Evolutionary conservation across 352 stramenopile species (phyloP).

Genomic region (Plasmopara halstedii): DNA sequence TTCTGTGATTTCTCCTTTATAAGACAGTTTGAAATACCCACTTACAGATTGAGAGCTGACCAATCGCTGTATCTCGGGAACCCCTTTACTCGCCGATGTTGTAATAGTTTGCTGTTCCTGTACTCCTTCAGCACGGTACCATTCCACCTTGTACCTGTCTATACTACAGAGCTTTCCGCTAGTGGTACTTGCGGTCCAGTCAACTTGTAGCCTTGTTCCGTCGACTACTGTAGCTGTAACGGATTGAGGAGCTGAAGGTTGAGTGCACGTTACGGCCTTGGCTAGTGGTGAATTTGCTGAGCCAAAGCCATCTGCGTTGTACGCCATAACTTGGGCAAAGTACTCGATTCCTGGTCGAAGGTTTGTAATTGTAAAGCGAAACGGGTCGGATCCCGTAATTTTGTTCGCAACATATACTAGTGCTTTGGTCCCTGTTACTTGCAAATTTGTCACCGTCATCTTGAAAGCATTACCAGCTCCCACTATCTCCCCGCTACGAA

Average conservation of each 20-base stretch:
- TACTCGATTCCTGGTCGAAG: constrained; percentile 51
- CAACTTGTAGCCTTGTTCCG: constrained; percentile 43
- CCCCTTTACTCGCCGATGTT: constrained; percentile 52
- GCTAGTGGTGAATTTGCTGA: constrained; percentile 47
- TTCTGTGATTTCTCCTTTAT: constrained; percentile 46
- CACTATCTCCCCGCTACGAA: constrained; percentile 88
- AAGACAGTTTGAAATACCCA: constrained; percentile 64
- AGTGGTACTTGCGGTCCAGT: constrained; percentile 32
- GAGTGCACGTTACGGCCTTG: constrained; percentile 40
- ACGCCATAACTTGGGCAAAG: constrained; percentile 75
- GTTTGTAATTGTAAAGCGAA: constrained; percentile 42
- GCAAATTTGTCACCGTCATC: constrained; percentile 42
- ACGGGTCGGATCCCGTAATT: constrained; percentile 87
- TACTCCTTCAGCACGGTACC: constrained; percentile 50
- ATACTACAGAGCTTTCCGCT: constrained; percentile 24
- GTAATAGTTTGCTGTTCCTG: constrained; percentile 71
- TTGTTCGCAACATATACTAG: constrained; percentile 69
- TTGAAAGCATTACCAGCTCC: constrained; percentile 87
- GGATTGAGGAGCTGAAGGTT: constrained; percentile 36
- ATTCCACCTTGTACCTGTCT: constrained; percentile 71
- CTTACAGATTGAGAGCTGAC: constrained; percentile 38
- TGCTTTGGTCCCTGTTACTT: constrained; percentile 59
- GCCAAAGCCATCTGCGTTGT: constrained; percentile 42
- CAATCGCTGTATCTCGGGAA: constrained; percentile 60
- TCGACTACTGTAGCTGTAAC: constrained; percentile 45